phyloP scores from a whole-genome alignment of 495 filamentous ascomycete genomes.

The Xylaria grammica region DNA sequence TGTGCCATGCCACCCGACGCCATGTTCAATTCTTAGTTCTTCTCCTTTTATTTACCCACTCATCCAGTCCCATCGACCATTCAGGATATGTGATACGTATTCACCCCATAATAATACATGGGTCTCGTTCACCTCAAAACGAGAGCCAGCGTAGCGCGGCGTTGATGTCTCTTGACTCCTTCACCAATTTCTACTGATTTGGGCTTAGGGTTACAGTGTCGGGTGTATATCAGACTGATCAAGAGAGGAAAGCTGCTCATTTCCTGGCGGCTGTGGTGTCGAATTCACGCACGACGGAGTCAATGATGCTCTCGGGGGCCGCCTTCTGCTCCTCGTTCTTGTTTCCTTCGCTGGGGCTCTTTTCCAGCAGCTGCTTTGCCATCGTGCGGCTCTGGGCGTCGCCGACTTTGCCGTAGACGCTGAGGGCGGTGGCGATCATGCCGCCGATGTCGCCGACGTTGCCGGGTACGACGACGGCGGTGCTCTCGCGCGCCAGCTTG shows the following conservation, averaged over 20 bases:
- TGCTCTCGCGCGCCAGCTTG: conserved; percentile 89
- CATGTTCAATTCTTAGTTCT: conserved; percentile 21
- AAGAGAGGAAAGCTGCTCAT: background rate
- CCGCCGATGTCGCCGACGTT: conserved; percentile 96
- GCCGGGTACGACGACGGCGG: conserved; percentile 90
- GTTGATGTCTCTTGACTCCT: background rate
- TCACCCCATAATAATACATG: conserved; percentile 14
- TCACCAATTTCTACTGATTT: background rate
- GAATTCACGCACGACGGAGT: conserved; percentile 45
- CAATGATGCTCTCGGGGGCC: conserved; percentile 35
- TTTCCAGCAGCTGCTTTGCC: conserved; percentile 56
- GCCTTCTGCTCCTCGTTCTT: conserved; percentile 28
- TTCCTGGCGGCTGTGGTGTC: conserved; percentile 37
- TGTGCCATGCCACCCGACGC: conserved; percentile 24
- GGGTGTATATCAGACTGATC: background rate
- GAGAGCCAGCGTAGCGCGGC: background rate
- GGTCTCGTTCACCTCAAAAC: background rate
- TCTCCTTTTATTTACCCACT: background rate
- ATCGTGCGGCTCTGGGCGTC: conserved; percentile 76
- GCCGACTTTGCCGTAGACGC: conserved; percentile 92
- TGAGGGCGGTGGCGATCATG: conserved; percentile 96
- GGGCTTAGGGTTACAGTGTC: too few relatives aligned
- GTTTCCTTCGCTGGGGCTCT: conserved; percentile 27
- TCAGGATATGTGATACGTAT: conserved; percentile 9
- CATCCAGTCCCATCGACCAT: background rate